phyloP scores from a whole-genome alignment of 2,329 filamentous ascomycete genomes.

The Talaromyces albobiverticillius region DNA sequence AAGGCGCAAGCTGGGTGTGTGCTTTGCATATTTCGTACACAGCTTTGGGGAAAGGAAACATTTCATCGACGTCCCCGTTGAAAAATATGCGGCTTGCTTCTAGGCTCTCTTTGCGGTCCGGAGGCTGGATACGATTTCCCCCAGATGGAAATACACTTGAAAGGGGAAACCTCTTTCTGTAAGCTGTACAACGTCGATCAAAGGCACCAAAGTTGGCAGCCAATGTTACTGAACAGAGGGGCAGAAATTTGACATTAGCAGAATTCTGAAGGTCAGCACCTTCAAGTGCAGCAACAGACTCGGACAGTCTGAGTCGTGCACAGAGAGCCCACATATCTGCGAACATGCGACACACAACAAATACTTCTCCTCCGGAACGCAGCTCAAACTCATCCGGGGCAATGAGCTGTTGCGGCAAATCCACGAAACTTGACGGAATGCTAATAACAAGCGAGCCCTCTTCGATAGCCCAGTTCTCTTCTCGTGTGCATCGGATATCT shows the following conservation, averaged over 20 bases:
- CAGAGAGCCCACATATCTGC: constrained; percentile 35
- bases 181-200: constrained; percentile 18
- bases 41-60: constrained; percentile 18
- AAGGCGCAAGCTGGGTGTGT: constrained; percentile 1
- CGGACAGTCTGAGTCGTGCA: constrained; percentile 23
- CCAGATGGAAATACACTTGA: constrained; percentile 22
- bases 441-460: constrained; percentile 31
- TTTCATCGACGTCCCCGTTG: constrained; percentile 1
- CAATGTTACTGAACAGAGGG: constrained; percentile 32
- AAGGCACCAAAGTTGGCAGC: constrained; percentile 30
- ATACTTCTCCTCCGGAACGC: constrained; percentile 26
- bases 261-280: constrained; percentile 4
- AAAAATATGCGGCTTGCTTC: constrained; percentile 23
- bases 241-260: constrained; percentile 26
- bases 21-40: constrained; percentile 19
- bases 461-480: constrained; percentile 26
- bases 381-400: constrained; percentile 28
- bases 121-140: constrained; percentile 25
- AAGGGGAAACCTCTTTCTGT: constrained; percentile 2
- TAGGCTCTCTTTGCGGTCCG: constrained; percentile 25
- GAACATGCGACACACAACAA: constrained; percentile 30
- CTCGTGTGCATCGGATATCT: constrained; percentile 24
- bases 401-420: constrained; percentile 17
- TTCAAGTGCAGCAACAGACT: constrained; percentile 9
- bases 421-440: constrained; percentile 23